Evolutionary conservation across 2,329 filamentous ascomycete species (phyloP), one percentile per base, ranked within the genome.

Genomic region (Phaeosphaeriaceae sp.): DNA sequence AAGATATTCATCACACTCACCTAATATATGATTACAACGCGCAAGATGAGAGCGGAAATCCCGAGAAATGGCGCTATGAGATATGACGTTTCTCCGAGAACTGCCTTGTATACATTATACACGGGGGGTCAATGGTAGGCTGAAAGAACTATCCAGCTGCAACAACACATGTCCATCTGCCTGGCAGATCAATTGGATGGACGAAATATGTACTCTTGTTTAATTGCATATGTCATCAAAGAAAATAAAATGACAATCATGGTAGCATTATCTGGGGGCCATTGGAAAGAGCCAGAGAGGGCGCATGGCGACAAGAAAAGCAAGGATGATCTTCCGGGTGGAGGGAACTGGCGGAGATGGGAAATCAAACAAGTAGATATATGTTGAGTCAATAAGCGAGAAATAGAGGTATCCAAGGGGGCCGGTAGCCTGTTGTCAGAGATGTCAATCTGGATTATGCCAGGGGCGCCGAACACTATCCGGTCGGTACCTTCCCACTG

Each of bases 181-280:
- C n/a, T 85, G 82, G 82, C 82, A 85, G 58, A 78, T 80, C 54
- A 84, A 82, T 50, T 85, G 82, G 82, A 76, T 85, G 1, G 81
- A 85, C 49, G 82, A 85, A 66, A 85, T 82, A 0, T 83, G 82
- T 0, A 84, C 81, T 0, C 75, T 85, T 1, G 79, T 78, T 45
- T 79, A 1, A 64, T 83, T 0, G 80, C 84, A 1, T 85, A 81
- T 55, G 82, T 85, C 50, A 83, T 85, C 32, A 60, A 70, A 0
- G 66, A 74, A 6, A 68, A 74, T 44, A 78, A 68, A 17, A 77
- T 85, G 35, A 81, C 77, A 0, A 83, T 81, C 0, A 58, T 84
- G 56, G 60, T 85, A 5, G 79, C 73, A 0, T 85, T 85, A 53
- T 82, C 78, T 0, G 77, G 80, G 58, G 81, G 73, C 0, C 82